Percentiles rank a stretch among this genome's conserved stretches.
These are phyloP conservation scores for Gracilariopsis chorda DNA, from an alignment of 23 red algal genomes.

Conservation along the genomic window DNA sequence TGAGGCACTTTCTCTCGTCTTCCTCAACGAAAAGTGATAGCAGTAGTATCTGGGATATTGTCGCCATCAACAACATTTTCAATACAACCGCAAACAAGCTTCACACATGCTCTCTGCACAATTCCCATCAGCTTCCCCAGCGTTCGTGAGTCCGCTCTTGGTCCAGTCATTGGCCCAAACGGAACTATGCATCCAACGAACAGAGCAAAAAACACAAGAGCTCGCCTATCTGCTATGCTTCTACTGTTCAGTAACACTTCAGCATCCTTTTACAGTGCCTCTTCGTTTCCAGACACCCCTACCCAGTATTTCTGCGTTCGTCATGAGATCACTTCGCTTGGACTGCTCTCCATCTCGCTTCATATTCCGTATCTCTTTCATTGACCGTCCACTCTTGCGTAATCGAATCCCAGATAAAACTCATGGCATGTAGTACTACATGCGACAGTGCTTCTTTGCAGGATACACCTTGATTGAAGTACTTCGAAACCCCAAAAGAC, in stretches of 20 bases:
- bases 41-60: too few species aligned
- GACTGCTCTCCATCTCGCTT: not conserved
- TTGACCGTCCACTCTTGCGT: not conserved
- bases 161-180: not conserved
- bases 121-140: not conserved
- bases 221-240: not conserved
- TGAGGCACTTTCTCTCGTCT: too few species aligned
- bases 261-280: not conserved
- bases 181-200: not conserved
- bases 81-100: too few species aligned
- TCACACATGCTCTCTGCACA: not conserved
- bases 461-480: not conserved
- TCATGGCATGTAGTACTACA: not conserved
- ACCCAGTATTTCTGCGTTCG: not conserved
- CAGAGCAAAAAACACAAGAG: not conserved
- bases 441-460: not conserved
- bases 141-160: not conserved
- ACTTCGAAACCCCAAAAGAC: not conserved
- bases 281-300: not conserved
- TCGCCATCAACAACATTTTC: too few species aligned
- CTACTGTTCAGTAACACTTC: not conserved
- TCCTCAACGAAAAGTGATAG: too few species aligned
- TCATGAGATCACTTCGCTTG: not conserved
- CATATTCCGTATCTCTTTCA: not conserved
- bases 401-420: not conserved